A percentile compares a stretch with the other conserved stretches of the same genome.
phyloP scores from a whole-genome alignment of 345 rosid genomes.

The Salix arbutifolia region DNA sequence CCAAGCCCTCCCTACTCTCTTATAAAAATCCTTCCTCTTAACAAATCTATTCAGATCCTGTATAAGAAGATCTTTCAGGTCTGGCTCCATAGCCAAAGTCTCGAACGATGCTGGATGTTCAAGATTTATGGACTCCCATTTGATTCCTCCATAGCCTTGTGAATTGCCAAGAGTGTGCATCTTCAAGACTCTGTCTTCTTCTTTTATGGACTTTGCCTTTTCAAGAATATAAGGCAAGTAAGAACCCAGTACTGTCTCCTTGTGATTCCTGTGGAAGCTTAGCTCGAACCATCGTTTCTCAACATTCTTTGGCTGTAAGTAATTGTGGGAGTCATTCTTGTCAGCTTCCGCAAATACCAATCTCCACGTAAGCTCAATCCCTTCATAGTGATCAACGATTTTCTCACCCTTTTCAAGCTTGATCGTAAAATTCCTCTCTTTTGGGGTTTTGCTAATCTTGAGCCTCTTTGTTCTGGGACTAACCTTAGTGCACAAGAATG shows the following conservation, averaged over 20 bases:
- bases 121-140: slow-evolving; percentile 54
- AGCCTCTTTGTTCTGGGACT: slow-evolving; percentile 43
- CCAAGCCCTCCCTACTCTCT: slow-evolving; percentile 56
- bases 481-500: slow-evolving; percentile 49
- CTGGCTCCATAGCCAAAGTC: slow-evolving; percentile 46
- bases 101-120: slow-evolving; percentile 72
- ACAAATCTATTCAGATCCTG: slow-evolving; percentile 48
- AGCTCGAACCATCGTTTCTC: slow-evolving; percentile 40
- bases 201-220: slow-evolving; percentile 24
- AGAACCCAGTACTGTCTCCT: slow-evolving; percentile 38
- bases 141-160: background rate
- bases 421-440: slow-evolving; percentile 42
- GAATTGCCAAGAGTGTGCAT: slow-evolving; percentile 39
- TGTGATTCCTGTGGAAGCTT: slow-evolving; percentile 45
- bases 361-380: slow-evolving; percentile 46
- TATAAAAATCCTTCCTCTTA: slow-evolving; percentile 45
- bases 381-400: slow-evolving; percentile 40
- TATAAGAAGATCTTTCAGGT: background rate
- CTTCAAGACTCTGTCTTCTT: slow-evolving; percentile 39
- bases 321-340: slow-evolving; percentile 13
- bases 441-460: slow-evolving; percentile 42
- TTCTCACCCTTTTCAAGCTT: slow-evolving; percentile 47
- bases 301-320: background rate
- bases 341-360: slow-evolving; percentile 25
- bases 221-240: slow-evolving; percentile 42